phyloP scores from a whole-genome alignment of 495 filamentous ascomycete species.

The Xylaria flabelliformis region DNA sequence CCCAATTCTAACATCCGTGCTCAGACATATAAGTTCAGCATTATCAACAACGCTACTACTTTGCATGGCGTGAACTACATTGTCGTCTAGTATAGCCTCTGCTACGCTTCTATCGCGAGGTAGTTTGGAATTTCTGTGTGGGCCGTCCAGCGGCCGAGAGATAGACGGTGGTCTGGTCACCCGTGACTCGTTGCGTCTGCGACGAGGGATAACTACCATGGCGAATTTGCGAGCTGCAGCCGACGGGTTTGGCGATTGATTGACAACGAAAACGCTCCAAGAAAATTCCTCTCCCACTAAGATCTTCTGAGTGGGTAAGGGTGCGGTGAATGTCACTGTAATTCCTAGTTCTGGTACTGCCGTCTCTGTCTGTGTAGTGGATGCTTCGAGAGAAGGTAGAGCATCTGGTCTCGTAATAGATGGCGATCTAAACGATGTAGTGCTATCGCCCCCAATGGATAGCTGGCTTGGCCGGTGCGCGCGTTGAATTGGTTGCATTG shows the following conservation, averaged over 20 bases:
- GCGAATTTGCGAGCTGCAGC: constrained; percentile 73
- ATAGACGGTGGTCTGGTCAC: constrained; percentile 62
- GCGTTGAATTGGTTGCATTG: constrained; percentile 66
- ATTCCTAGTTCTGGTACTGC: constrained; percentile 68
- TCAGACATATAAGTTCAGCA: constrained; percentile 79
- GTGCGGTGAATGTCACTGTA: constrained; percentile 71
- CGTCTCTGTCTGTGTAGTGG: constrained; percentile 54
- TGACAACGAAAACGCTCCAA: constrained; percentile 92
- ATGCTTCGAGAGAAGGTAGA: constrained; percentile 59
- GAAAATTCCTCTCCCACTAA: constrained; percentile 76
- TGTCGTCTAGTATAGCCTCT: constrained; percentile 84
- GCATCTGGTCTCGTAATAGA: constrained; percentile 58
- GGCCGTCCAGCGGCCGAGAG: constrained; percentile 33
- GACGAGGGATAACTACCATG: constrained; percentile 77
- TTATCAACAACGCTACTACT: constrained; percentile 72
- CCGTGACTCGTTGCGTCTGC: constrained; percentile 71
- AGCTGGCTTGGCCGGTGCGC: constrained; percentile 68
- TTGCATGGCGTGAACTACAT: constrained; percentile 82
- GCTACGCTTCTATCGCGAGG: constrained; percentile 57
- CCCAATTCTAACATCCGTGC: constrained; percentile 82
- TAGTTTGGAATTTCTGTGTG: constrained; percentile 27
- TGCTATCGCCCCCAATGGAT: constrained; percentile 55
- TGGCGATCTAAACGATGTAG: constrained; percentile 51
- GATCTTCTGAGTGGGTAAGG: constrained; percentile 51
- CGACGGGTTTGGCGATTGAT: constrained; percentile 59